These are phyloP conservation scores for Colletotrichum sp. DNA, from an alignment of 2,329 filamentous ascomycete species.

Conservation along the genomic window DNA sequence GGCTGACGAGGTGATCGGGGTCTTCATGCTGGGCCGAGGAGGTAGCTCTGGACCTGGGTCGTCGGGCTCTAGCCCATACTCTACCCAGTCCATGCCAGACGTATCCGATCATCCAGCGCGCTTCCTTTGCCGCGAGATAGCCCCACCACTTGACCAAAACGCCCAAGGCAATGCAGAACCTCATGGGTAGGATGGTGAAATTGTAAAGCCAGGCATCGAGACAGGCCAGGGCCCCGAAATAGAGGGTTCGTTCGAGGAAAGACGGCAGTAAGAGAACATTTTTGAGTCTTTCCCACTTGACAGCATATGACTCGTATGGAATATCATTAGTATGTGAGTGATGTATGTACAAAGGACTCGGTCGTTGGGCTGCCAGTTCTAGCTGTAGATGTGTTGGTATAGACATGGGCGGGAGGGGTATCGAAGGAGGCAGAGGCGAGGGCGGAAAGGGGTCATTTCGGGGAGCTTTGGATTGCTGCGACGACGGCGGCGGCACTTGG, in stretches of 20 bases:
- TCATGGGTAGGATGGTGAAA: slow-evolving; percentile 90
- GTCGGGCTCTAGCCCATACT: slow-evolving; percentile 71
- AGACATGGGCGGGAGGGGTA: slow-evolving; percentile 70
- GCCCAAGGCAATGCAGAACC: slow-evolving; percentile 81
- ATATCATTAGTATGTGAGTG: slow-evolving; percentile 60
- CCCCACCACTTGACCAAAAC: slow-evolving; percentile 82
- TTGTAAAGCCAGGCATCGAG: slow-evolving; percentile 96
- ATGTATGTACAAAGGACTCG: slow-evolving; percentile 70
- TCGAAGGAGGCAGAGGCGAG: slow-evolving; percentile 57
- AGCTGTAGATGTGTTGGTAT: slow-evolving; percentile 69
- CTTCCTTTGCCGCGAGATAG: slow-evolving; percentile 74
- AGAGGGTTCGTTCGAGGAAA: slow-evolving; percentile 82
- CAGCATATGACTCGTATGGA: slow-evolving; percentile 89
- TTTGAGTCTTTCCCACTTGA: slow-evolving; percentile 89
- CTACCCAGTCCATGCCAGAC: slow-evolving; percentile 78
- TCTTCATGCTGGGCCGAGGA: not conserved
- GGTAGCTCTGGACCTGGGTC: not conserved
- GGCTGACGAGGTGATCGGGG: not conserved
- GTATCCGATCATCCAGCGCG: slow-evolving; percentile 73
- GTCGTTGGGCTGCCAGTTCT: slow-evolving; percentile 65
- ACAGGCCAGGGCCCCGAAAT: slow-evolving; percentile 89
- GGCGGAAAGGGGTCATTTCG: slow-evolving; percentile 36
- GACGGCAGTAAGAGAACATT: slow-evolving; percentile 87
- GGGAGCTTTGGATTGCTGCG: slow-evolving; percentile 25
- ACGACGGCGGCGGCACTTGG: slow-evolving; percentile 44